phyloP scores from a whole-genome alignment of 306 rosid species.

The Mucuna pruriens region DNA sequence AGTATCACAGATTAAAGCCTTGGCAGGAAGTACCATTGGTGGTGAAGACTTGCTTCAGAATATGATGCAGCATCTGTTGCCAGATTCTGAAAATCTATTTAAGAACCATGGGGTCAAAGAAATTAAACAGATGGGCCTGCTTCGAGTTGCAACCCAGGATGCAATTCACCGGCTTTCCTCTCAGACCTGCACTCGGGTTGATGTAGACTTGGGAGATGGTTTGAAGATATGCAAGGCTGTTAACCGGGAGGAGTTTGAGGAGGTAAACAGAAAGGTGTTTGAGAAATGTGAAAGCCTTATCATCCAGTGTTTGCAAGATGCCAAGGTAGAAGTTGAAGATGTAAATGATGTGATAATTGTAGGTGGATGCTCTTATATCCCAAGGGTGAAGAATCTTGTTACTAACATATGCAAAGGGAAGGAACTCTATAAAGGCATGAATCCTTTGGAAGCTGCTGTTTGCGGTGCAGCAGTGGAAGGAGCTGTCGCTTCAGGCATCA shows the following conservation, averaged over 20 bases:
- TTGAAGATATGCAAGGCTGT: conserved; percentile 61
- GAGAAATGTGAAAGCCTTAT: conserved; percentile 71
- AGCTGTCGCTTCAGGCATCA: conserved; percentile 77
- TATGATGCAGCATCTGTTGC: conserved; percentile 70
- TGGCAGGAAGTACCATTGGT: conserved; percentile 83
- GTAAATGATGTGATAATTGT: conserved; percentile 68
- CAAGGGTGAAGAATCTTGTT: conserved; percentile 65
- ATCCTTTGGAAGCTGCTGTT: conserved; percentile 86
- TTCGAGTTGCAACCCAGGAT: conserved; percentile 77
- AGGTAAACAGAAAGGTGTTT: conserved; percentile 67
- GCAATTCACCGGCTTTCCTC: conserved; percentile 81
- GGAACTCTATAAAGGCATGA: conserved; percentile 63
- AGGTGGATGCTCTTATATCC: conserved; percentile 87
- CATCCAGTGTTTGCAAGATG: conserved; percentile 71
- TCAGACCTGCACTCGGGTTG: conserved; percentile 53
- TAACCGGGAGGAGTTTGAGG: conserved; percentile 68
- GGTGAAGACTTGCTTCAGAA: conserved; percentile 97
- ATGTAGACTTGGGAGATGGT: conserved; percentile 70
- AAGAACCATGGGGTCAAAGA: conserved; percentile 55
- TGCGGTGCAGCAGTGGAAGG: conserved; percentile 91
- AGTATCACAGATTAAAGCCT: conserved; percentile 78
- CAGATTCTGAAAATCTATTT: conserved; percentile 59
- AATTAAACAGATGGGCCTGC: conserved; percentile 63
- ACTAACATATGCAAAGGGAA: conserved; percentile 44
- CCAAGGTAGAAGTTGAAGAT: conserved; percentile 64